Evolutionary conservation across 495 filamentous ascomycete genomes (phyloP).

Genomic region (Aspergillus haitiensis): DNA sequence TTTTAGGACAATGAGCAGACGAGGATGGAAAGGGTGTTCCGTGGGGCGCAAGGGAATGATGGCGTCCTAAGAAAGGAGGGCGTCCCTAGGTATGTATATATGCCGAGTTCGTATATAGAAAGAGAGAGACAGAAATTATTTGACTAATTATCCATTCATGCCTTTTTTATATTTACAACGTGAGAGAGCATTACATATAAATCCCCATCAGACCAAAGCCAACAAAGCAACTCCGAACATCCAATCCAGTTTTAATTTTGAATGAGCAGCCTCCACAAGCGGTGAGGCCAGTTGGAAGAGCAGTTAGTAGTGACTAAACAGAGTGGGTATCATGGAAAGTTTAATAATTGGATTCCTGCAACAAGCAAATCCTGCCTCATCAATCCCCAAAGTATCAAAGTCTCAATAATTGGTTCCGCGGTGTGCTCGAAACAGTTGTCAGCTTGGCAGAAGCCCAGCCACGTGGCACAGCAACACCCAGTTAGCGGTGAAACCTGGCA

Average conservation of each 20-base stretch:
- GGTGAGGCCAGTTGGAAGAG: slow-evolving; percentile 12
- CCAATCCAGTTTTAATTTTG: slow-evolving; percentile 10
- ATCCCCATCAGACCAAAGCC: slow-evolving; percentile 6
- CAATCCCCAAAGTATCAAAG: neutral
- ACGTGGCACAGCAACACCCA: slow-evolving; percentile 18
- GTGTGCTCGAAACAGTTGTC: slow-evolving; percentile 20
- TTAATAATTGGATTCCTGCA: slow-evolving; percentile 1
- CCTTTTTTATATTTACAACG: neutral
- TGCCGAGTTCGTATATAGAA: too few relatives aligned
- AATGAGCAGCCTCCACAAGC: slow-evolving; percentile 3
- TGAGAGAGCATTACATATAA: neutral
- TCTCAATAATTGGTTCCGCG: neutral
- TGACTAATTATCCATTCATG: neutral
- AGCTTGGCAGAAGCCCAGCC: slow-evolving; percentile 16
- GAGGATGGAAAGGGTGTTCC: too few relatives aligned
- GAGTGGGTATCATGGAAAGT: slow-evolving; percentile 26
- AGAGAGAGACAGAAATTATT: too few relatives aligned
- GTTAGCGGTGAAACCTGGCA: slow-evolving; percentile 18
- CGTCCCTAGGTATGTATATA: too few relatives aligned
- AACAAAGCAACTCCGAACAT: slow-evolving; percentile 12
- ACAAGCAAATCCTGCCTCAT: neutral
- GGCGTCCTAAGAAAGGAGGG: too few relatives aligned
- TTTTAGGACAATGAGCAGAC: too few relatives aligned
- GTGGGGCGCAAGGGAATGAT: too few relatives aligned
- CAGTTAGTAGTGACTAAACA: slow-evolving; percentile 19